Evolutionary conservation across 495 filamentous ascomycete genomes (phyloP).

Genomic region (Massariosphaeria phaeospora): DNA sequence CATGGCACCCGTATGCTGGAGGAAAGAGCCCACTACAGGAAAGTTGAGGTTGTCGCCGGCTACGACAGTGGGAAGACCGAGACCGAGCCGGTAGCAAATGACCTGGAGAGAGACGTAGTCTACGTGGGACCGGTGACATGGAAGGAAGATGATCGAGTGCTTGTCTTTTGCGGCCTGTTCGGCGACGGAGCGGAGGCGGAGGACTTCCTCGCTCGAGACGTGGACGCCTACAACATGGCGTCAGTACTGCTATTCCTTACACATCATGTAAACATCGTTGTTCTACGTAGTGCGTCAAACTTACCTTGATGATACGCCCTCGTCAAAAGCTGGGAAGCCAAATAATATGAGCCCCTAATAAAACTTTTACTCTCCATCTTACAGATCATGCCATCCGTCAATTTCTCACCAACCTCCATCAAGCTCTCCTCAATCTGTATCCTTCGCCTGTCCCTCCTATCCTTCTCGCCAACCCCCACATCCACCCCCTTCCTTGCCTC

Average conservation of each 20-base stretch:
- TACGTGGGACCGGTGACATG: constrained; percentile 89
- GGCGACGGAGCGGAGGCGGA: constrained; percentile 73
- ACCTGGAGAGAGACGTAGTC: constrained; percentile 93
- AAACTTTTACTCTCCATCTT: constrained; percentile 96
- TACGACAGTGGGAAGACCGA: constrained; percentile 86
- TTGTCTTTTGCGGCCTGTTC: constrained; percentile 77
- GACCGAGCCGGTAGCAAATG: constrained; percentile 87
- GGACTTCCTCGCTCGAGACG: constrained; percentile 87
- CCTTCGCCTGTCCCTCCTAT: constrained; percentile 52
- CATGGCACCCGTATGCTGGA: constrained; percentile 90
- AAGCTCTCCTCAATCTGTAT: constrained; percentile 59
- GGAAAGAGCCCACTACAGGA: constrained; percentile 78
- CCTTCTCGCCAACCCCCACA: constrained; percentile 14
- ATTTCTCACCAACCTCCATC: constrained; percentile 70
- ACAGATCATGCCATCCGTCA: constrained; percentile 95
- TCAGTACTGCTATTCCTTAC: too few relatives aligned
- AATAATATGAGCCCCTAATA: constrained; percentile 86
- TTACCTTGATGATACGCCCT: constrained; percentile 89
- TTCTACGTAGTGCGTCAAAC: not conserved
- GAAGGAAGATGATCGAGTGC: constrained; percentile 92
- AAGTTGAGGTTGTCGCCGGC: constrained; percentile 96
- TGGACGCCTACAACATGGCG: constrained; percentile 58
- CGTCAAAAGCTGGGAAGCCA: constrained; percentile 80
- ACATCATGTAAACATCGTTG: not conserved
- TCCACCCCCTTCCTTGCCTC: constrained; percentile 22